Evolutionary conservation across 208 protist species (phyloP).

Genomic region (Wallacemonas sp.): DNA sequence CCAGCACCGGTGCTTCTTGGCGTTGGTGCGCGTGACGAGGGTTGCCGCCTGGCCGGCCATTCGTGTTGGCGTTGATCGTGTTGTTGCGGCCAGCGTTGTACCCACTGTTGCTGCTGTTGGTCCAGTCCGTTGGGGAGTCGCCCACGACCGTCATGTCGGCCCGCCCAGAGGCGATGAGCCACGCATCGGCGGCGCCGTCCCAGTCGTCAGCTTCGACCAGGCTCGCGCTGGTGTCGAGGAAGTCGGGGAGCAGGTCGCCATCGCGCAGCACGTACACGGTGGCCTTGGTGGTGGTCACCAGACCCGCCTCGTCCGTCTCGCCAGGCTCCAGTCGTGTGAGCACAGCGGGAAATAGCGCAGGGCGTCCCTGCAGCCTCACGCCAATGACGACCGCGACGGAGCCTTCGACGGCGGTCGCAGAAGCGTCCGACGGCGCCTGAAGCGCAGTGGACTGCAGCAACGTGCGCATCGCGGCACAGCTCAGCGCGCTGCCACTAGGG

Average conservation of each 20-base stretch:
- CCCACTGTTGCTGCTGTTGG: neutral
- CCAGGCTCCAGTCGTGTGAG: conserved; percentile 28
- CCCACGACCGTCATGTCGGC: conserved; percentile 3
- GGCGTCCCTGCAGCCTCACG: conserved; percentile 49
- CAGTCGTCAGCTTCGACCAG: conserved; percentile 22
- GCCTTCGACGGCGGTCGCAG: conserved; percentile 21
- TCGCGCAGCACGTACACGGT: conserved; percentile 66
- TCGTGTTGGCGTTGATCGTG: too few species aligned
- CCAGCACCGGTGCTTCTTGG: conserved; percentile 12
- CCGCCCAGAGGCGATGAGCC: conserved; percentile 29
- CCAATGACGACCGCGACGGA: conserved; percentile 51
- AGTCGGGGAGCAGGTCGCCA: conserved; percentile 68
- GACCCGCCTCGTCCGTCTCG: neutral
- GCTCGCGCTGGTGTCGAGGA: conserved; percentile 54
- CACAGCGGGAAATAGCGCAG: conserved; percentile 58
- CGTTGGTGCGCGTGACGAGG: neutral
- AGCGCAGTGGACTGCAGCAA: conserved; percentile 3
- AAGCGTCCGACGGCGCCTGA: neutral
- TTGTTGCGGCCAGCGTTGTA: too few species aligned
- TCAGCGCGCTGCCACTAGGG: too few species aligned
- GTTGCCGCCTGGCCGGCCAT: too few species aligned
- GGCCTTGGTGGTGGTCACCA: conserved; percentile 15
- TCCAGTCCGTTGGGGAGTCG: conserved; percentile 10
- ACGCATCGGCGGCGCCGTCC: conserved; percentile 47
- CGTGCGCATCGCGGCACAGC: conserved; percentile 13